Base-by-base conservation (phyloP, 768 basidiomycete species). In the Mycena rosella region DNA sequence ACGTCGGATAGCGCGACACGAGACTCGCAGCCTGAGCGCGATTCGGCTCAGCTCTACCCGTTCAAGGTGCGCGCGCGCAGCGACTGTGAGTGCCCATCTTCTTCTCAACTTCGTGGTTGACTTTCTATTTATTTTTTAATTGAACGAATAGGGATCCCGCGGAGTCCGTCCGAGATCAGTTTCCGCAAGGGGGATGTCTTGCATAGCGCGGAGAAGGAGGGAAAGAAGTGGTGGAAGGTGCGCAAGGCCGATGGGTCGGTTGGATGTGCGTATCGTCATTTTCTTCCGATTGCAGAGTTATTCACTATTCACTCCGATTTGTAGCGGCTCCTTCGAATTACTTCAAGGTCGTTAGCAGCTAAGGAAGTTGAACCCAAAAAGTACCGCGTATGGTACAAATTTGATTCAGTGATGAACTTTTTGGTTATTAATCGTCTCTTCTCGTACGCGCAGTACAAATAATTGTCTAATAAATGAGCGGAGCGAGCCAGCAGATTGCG, bases 161-260 rank as follows among this genome's bases (percentile, higher is more conserved):
- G 61, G 63, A 93, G 94, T 72, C 90, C 92, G 14, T 91, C 90
- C 74, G 93, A 94, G 75, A 87, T 94, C 29, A 88, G 88, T 55
- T 94, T 94, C 76, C 68, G 80, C 58, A 91, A 93, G 77, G 91
- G 91, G 32, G 92, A 94, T 74, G 80, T 91, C 38, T 82, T 94
- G 67, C 89, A 92, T 63, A 89, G 94, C 54, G 73, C 91, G 42
- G 91, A 94, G 78, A 85, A 88, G 54, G 65, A 61, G 6, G 89
- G 88, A 3, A 70, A 60, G 57, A 89, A 89, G 74, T 90, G 90
- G 90, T 91, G 90, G 90, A 88, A 88, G 70, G 88, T 89, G 58
- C 84, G 80, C 69, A 90, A 88, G 73, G 59, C 78, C 15, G 89
- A 91, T 71, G 90, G 88, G 52, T 66, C 74, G 3, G 67, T 85